Base-by-base conservation (phyloP, 2,329 filamentous ascomycete genomes). In the Zalaria obscura region DNA sequence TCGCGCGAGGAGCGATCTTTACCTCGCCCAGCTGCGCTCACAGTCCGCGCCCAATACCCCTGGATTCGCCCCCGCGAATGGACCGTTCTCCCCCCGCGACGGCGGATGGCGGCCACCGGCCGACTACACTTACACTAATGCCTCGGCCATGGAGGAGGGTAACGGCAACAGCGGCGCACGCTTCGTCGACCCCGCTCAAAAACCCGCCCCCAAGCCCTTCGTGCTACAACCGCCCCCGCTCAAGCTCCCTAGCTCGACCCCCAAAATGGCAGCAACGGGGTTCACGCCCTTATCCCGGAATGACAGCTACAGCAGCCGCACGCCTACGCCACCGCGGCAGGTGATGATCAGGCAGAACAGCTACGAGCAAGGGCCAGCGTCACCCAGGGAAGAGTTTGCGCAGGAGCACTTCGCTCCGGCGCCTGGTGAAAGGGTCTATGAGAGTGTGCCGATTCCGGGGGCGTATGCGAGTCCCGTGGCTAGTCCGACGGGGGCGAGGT, bases 1-100 rank as follows among this genome's bases (percentile, higher is more conserved):
- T 71, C 83, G 84, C 57, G 91, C 91, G 50, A 83, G 91, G 48
- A 89, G 84, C 47, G 88, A 96, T 60, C 76, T 98, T 49, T 96
- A 96, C 69, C 84, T 96, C 48, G 87, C 67, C 10, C 67, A 70
- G 42, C 63, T 70, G 10, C 65, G 66, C 42, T 63, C 77, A 18
- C 88, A 96, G 66, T 93, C 87, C 26, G 88, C 87, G 4, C 89
- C 89, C 52, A 95, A 95, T 70, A 95, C 89, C 0, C 89, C 89
- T 8, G 87, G 87, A 49, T 87, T 93, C 59, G 18, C 18, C 18
- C 18, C 18, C 18, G 18, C 18, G 18, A 52, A 52, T 35, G 64
- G 64, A 18, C 80, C 78, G 27, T 77, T 80, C 60, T 82, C 81
- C 64, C 61, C 72, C 27, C 68, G 73, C 52, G 70, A 70, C 31